Evolutionary conservation across 1,284 basidiomycete genomes (phyloP).

Genomic region (Omphalotus olearius): DNA sequence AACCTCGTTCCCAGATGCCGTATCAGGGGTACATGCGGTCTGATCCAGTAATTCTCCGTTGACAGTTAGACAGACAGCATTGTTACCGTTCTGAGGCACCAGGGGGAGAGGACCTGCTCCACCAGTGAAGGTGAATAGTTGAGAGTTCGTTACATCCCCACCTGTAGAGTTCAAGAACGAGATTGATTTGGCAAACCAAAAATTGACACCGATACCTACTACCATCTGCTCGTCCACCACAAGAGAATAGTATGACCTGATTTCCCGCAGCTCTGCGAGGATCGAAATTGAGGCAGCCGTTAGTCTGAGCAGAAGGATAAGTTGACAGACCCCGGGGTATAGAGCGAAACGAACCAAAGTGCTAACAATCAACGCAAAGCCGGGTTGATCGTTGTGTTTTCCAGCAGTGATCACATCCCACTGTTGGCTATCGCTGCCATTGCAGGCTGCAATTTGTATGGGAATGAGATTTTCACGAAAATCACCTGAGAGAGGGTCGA

Average conservation of each 20-base stretch:
- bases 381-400: conserved; percentile 13
- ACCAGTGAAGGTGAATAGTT: conserved; percentile 15
- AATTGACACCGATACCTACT: conserved; percentile 7
- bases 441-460: conserved; percentile 13
- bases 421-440: conserved; percentile 16
- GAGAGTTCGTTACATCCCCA: conserved; percentile 17
- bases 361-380: conserved; percentile 14
- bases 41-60: conserved; percentile 17
- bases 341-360: conserved; percentile 11
- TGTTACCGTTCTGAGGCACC: conserved; percentile 7
- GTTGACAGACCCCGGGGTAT: neutral
- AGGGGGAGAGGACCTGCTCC: conserved; percentile 6
- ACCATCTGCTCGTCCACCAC: conserved; percentile 19
- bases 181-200: neutral
- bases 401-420: conserved; percentile 18
- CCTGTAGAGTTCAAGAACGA: neutral
- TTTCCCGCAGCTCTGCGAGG: conserved; percentile 17
- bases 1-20: conserved; percentile 15
- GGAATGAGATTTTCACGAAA: conserved; percentile 18
- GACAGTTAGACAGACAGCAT: conserved; percentile 16
- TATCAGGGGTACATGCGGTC: conserved; percentile 13
- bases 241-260: conserved; percentile 18
- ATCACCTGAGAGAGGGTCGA: conserved; percentile 16
- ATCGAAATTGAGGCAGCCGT: conserved; percentile 18
- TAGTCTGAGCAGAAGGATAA: conserved; percentile 7